Evolutionary conservation across 2,329 filamentous ascomycete genomes (phyloP).

Genomic region (Aspergillus eucalypticola): DNA sequence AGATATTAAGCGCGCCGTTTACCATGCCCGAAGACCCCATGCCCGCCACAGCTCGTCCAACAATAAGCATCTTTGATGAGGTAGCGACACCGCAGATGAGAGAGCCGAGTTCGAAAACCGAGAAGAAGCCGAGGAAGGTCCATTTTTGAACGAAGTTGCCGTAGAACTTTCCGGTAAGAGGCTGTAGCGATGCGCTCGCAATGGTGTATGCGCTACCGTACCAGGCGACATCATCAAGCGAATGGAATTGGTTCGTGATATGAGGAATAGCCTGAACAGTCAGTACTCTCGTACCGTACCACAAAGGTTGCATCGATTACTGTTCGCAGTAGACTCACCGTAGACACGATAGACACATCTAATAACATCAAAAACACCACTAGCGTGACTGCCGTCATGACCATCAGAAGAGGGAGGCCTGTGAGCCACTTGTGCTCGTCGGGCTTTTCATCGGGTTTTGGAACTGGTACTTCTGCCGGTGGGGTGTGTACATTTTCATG

Average conservation of each 20-base stretch:
- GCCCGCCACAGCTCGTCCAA: slow-evolving; percentile 11
- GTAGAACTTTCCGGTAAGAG: slow-evolving; percentile 13
- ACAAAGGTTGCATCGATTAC: background rate
- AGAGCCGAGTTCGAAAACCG: slow-evolving; percentile 34
- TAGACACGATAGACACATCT: slow-evolving; percentile 57
- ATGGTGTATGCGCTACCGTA: slow-evolving; percentile 46
- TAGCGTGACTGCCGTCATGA: slow-evolving; percentile 43
- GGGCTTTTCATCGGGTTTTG: background rate
- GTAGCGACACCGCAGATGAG: slow-evolving; percentile 14
- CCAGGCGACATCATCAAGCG: slow-evolving; percentile 38
- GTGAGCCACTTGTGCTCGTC: slow-evolving; percentile 17
- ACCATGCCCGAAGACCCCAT: slow-evolving; percentile 13
- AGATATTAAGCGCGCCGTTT: slow-evolving; percentile 14
- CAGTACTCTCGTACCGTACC: background rate
- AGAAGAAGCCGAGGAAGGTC: slow-evolving; percentile 31
- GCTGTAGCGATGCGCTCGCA: slow-evolving; percentile 13
- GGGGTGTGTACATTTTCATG: background rate
- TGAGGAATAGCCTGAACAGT: slow-evolving; percentile 45
- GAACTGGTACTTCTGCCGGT: background rate
- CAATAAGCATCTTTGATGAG: slow-evolving; percentile 14
- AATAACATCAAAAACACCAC: slow-evolving; percentile 53
- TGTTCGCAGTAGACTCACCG: slow-evolving; percentile 33
- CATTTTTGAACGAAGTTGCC: slow-evolving; percentile 13
- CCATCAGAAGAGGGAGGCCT: slow-evolving; percentile 21
- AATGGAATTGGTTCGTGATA: slow-evolving; percentile 48